Conservation (phyloP, 2,329 filamentous ascomycete genomes). For the Pestalotiopsis sp. region DNA sequence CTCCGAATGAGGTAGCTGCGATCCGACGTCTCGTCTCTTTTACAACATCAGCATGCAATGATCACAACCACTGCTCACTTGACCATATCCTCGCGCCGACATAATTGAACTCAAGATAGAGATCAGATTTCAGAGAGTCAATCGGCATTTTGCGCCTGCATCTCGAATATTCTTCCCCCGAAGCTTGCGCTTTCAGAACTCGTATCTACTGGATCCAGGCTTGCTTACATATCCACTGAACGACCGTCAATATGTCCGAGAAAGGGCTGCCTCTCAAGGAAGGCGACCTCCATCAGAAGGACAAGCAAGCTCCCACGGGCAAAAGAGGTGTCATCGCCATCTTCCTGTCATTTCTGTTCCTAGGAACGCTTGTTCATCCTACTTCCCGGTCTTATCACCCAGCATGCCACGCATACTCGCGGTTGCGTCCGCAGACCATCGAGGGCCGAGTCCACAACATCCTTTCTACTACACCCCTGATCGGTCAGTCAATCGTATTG, state of each 20-base stretch:
- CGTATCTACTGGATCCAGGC: not conserved
- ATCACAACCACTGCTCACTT: not conserved
- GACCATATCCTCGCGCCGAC: not conserved
- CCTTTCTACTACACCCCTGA: constrained; percentile 48
- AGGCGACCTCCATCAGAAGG: constrained; percentile 1
- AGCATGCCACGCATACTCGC: constrained; percentile 24
- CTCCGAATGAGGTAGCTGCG: constrained; percentile 4
- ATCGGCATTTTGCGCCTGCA: not conserved
- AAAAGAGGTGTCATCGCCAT: constrained; percentile 21
- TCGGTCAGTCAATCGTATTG: constrained; percentile 40
- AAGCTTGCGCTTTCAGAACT: not conserved
- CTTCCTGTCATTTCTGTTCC: constrained; percentile 22
- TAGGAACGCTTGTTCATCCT: constrained; percentile 28
- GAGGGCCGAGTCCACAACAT: constrained; percentile 50
- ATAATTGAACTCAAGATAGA: not conserved
- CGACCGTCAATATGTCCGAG: constrained; percentile 11
- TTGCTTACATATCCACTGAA: constrained; percentile 11
- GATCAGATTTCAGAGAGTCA: too few species aligned
- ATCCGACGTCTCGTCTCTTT: not conserved
- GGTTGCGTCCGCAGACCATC: constrained; percentile 34
- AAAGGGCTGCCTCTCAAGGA: constrained; percentile 1
- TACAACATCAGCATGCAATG: not conserved
- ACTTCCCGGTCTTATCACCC: constrained; percentile 24
- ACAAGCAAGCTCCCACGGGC: constrained; percentile 18
- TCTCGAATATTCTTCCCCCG: not conserved